Conservation (phyloP, 202 grass and related monocot species). For the Brachypodium distachyon region DNA sequence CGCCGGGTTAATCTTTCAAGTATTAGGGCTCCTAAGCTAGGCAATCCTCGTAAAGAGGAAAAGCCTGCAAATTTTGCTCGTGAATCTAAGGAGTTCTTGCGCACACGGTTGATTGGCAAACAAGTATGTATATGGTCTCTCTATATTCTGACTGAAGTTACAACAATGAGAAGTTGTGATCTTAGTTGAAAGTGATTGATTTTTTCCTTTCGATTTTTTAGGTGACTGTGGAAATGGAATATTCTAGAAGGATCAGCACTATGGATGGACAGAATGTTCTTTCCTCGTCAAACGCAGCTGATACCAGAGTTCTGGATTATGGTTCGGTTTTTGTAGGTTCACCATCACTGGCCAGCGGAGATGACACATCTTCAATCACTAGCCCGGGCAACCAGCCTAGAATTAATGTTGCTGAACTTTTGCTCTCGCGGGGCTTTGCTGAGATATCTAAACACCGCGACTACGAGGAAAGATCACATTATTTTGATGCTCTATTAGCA, state of each 20-base stretch:
- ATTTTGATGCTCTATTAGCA: conserved; percentile 82
- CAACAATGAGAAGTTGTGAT: background rate
- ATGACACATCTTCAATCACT: conserved; percentile 49
- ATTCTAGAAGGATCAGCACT: conserved; percentile 75
- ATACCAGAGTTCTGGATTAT: conserved; percentile 87
- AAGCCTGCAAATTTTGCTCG: conserved; percentile 66
- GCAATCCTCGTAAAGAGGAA: conserved; percentile 65
- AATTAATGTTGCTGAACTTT: conserved; percentile 79
- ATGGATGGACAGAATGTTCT: conserved; percentile 48
- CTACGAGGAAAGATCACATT: conserved; percentile 94
- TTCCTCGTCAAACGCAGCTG: conserved; percentile 25
- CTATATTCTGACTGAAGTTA: background rate
- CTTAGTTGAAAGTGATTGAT: background rate
- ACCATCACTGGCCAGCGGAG: conserved; percentile 46
- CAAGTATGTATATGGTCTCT: conserved; percentile 44
- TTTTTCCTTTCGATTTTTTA: conserved; percentile 19
- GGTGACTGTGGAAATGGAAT: conserved; percentile 96
- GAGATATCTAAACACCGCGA: conserved; percentile 76
- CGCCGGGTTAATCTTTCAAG: conserved; percentile 86
- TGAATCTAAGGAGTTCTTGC: conserved; percentile 91
- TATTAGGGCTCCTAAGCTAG: conserved; percentile 85
- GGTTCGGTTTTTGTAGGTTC: conserved; percentile 77
- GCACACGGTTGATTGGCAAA: conserved; percentile 79
- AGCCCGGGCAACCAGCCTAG: conserved; percentile 32
- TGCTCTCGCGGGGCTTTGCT: conserved; percentile 80